A percentile compares a stretch with the other conserved stretches of the same genome.
phyloP scores from a whole-genome alignment of 148 eudicot species.

The Pharnaceum exiguum region DNA sequence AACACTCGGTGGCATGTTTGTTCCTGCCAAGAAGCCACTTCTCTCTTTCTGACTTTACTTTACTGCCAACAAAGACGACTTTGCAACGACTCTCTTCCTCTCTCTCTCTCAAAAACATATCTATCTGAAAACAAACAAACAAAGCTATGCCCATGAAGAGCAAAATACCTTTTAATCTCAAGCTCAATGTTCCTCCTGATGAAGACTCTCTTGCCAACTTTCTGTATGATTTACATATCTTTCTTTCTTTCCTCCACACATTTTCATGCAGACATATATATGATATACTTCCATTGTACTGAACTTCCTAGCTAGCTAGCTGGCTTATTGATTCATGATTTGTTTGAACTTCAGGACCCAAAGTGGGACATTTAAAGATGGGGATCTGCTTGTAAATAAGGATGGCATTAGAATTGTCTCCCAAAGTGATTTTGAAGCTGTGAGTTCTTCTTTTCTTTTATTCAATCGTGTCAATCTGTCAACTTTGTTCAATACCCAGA shows the following conservation, averaged over 20 bases:
- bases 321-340: neutral
- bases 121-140: neutral
- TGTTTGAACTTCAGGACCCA: constrained; percentile 35
- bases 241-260: neutral
- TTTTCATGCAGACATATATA: neutral
- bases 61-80: constrained; percentile 12
- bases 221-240: constrained; percentile 43
- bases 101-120: neutral
- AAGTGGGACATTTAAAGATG: constrained; percentile 88
- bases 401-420: constrained; percentile 82
- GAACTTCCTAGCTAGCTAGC: neutral
- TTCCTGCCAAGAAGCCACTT: neutral
- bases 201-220: constrained; percentile 61
- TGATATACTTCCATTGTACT: neutral
- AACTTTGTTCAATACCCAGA: too few relatives aligned
- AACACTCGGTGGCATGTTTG: neutral
- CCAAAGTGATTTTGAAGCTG: constrained; percentile 47
- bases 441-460: constrained; percentile 22
- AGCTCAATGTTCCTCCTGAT: constrained; percentile 72
- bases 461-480: constrained; percentile 2
- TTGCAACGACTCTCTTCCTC: constrained; percentile 19
- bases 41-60: neutral
- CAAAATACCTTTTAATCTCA: constrained; percentile 44
- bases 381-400: constrained; percentile 81
- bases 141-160: constrained; percentile 35